Percentiles rank a stretch among this genome's conserved stretches.
These are phyloP conservation scores for Ocimum tenuiflorum DNA, from an alignment of 257 asterid species.

Conservation along the genomic window DNA sequence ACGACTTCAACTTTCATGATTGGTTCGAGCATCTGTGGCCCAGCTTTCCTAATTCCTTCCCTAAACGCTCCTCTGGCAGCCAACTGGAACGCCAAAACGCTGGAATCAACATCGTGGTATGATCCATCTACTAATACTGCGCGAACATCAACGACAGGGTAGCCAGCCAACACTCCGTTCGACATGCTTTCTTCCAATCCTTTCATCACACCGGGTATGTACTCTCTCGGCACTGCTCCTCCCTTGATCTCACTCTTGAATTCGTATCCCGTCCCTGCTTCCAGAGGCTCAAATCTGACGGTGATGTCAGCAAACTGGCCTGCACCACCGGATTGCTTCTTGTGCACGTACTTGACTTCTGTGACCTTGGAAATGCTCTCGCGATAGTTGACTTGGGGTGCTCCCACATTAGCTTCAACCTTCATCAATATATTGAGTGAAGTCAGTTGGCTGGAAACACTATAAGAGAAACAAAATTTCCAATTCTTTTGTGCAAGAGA, in stretches of 20 bases:
- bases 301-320: conserved; percentile 95
- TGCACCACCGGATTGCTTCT: conserved; percentile 95
- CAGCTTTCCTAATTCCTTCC: conserved; percentile 91
- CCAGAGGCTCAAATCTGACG: conserved; percentile 82
- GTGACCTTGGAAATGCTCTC: conserved; percentile 80
- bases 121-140: conserved; percentile 93
- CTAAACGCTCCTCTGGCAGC: conserved; percentile 97
- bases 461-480: not conserved
- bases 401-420: conserved; percentile 99
- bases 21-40: conserved; percentile 86
- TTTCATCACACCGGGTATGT: conserved; percentile 94
- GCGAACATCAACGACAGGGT: conserved; percentile 90
- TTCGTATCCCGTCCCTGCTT: conserved; percentile 81
- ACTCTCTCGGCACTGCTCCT: conserved; percentile 89
- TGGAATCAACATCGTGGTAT: conserved; percentile 94
- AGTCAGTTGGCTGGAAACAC: not conserved
- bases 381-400: conserved; percentile 97
- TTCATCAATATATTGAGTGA: conserved; percentile 14
- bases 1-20: conserved; percentile 89
- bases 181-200: conserved; percentile 96
- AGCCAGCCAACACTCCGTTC: conserved; percentile 89
- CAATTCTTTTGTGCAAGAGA: not conserved
- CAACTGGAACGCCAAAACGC: conserved; percentile 94
- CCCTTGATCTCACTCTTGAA: conserved; percentile 98
- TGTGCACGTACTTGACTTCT: conserved; percentile 81